Evolutionary conservation across 306 rosid species (phyloP).

Genomic region (Senna tora): DNA sequence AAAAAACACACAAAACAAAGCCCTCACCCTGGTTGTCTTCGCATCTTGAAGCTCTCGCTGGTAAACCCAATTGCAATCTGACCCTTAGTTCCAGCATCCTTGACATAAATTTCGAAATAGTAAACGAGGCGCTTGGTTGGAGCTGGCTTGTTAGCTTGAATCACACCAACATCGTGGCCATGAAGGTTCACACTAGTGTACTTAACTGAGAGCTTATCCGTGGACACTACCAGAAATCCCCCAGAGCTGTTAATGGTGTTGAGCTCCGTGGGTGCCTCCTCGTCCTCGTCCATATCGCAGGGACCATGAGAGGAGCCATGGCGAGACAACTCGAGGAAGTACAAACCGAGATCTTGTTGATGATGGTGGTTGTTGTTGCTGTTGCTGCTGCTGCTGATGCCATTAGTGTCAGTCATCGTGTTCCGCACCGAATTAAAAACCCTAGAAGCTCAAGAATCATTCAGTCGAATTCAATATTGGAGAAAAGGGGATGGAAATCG

Average conservation of each 20-base stretch:
- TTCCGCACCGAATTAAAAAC: conserved; percentile 32
- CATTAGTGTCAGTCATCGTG: conserved; percentile 40
- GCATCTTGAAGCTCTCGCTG: conserved; percentile 84
- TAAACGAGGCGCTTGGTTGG: conserved; percentile 79
- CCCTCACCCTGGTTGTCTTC: conserved; percentile 90
- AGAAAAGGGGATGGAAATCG: background rate
- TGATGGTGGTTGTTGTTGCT: conserved; percentile 20
- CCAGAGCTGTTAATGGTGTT: conserved; percentile 95
- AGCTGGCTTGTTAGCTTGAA: conserved; percentile 82
- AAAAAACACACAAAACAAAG: background rate
- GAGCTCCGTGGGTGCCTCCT: conserved; percentile 78
- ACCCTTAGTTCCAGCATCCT: conserved; percentile 90
- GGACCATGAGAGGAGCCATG: conserved; percentile 45
- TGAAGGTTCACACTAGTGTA: conserved; percentile 75
- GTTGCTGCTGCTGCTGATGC: conserved; percentile 34
- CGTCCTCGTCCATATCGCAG: conserved; percentile 61
- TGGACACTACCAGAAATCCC: conserved; percentile 75
- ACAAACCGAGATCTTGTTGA: conserved; percentile 60
- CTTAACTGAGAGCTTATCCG: conserved; percentile 86
- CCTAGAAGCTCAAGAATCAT: conserved; percentile 49
- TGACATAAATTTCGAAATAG: conserved; percentile 87
- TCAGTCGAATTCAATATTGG: background rate
- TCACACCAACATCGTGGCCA: conserved; percentile 95
- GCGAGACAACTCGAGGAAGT: conserved; percentile 67
- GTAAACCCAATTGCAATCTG: conserved; percentile 93